Evolutionary conservation across 257 asterid genomes (phyloP).

Genomic region (Lavandula angustifolia): DNA sequence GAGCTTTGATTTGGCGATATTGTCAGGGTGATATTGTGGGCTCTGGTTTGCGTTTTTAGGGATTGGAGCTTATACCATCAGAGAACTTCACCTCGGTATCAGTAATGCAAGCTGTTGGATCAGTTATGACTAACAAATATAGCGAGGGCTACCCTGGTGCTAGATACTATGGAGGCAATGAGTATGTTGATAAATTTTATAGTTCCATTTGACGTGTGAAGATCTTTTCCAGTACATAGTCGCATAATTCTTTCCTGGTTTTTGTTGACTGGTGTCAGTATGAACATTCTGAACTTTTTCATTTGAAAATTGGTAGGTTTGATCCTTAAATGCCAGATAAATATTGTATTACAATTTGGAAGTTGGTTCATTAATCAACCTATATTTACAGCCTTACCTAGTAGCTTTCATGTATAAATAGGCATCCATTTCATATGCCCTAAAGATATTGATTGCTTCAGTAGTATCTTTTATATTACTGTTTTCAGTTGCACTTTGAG

Average conservation of each 20-base stretch:
- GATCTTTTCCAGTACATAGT: not conserved
- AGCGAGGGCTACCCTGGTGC: slow-evolving; percentile 99
- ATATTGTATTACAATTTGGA: not conserved
- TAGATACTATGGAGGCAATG: slow-evolving; percentile 96
- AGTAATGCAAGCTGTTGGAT: slow-evolving; percentile 98
- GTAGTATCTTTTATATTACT: not conserved
- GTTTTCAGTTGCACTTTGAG: slow-evolving; percentile 7
- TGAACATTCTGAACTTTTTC: not conserved
- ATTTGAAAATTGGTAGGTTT: not conserved
- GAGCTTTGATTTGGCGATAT: not conserved
- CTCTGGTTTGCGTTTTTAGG: slow-evolving; percentile 48
- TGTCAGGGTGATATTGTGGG: slow-evolving; percentile 19
- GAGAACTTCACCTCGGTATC: slow-evolving; percentile 93
- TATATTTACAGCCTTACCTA: not conserved
- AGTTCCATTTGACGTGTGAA: not conserved
- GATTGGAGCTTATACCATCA: slow-evolving; percentile 89
- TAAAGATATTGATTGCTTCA: slow-evolving; percentile 1
- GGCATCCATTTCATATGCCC: slow-evolving; percentile 1
- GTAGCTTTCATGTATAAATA: not conserved
- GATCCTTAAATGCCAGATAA: not conserved
- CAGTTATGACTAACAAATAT: slow-evolving; percentile 93
- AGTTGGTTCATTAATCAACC: not conserved
- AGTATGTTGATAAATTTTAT: slow-evolving; percentile 50
- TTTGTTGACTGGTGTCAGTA: not conserved
- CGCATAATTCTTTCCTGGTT: not conserved